Evolutionary conservation across 2,329 filamentous ascomycete species (phyloP), one percentile per base, ranked within the genome.

Genomic region (Diaporthe capsici): DNA sequence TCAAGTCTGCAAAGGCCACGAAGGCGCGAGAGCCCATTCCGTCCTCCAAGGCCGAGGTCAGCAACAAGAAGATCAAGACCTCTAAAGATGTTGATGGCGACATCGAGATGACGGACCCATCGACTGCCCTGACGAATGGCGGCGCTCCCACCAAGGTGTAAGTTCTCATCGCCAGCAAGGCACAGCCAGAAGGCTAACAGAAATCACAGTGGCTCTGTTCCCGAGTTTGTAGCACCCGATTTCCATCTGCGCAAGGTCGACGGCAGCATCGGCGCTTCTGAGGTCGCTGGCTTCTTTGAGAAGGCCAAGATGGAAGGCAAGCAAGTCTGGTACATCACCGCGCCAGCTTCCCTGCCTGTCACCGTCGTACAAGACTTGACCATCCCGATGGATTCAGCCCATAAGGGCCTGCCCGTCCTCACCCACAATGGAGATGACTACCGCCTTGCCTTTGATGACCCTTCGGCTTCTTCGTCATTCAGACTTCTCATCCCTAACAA

Each of bases 321-420:
- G 85, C 92, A 95, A 82, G 87, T 95, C 76, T 96, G 94, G 94
- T 94, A 95, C 82, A 94, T 96, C 79, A 94, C 92, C 13, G 92
- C 93, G 4, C 94, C 94, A 2, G 89, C 91, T 8, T 91, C 90
- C 15, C 85, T 95, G 3, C 91, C 93, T n/a, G 88, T 95, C 74
- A 91, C 90, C 15, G 87, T 93, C 1, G 85, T 95, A 63, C 90
- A 92, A 81, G 88, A 92, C 78, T 85, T 95, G 76, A 88, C 92
- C 51, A 88, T 94, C 57, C 88, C 88, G 13, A 81, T 91, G 79
- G 89, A 91, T 74, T 87, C 89, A 71, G 87, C 89, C 2, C 84
- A 88, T 76, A 84, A 87, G 2, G 88, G 88, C 20, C 86, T 89
- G 49, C 79, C 89, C 6, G 84, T 94, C 20, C 84, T 95, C n/a